Conservation (phyloP, 768 basidiomycete genomes). For the Cystofilobasidium bisporidii region DNA sequence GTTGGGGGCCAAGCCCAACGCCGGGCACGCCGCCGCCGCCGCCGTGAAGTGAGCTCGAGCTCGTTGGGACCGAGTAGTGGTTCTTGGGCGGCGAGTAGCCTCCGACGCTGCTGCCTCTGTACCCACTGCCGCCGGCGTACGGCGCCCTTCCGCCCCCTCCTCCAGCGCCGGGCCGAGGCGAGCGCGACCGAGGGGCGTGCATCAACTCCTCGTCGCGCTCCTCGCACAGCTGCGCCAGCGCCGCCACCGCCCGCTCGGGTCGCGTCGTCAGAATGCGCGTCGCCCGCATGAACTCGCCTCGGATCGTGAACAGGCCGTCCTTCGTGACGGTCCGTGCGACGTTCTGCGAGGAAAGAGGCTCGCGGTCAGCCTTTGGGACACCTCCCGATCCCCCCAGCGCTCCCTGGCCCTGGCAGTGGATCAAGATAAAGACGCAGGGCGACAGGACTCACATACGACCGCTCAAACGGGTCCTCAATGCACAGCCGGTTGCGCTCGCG, state of each 20-base stretch:
- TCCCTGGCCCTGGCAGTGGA: too few species aligned
- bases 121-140: neutral
- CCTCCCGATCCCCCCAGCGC: too few species aligned
- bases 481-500: constrained; percentile 90
- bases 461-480: constrained; percentile 98
- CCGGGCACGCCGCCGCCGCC: neutral
- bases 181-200: constrained; percentile 37
- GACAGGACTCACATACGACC: constrained; percentile 49
- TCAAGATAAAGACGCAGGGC: too few species aligned
- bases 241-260: constrained; percentile 68
- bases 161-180: constrained; percentile 34
- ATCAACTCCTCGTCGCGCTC: constrained; percentile 57
- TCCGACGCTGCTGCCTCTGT: neutral
- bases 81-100: constrained; percentile 8
- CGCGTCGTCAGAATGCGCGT: constrained; percentile 69
- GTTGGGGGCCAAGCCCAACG: neutral
- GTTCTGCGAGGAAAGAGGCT: constrained; percentile 44
- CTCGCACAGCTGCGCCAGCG: constrained; percentile 81
- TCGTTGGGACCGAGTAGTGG: constrained; percentile 3
- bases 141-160: neutral
- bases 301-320: constrained; percentile 96
- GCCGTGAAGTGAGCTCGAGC: neutral
- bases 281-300: constrained; percentile 96
- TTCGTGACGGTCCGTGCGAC: constrained; percentile 93
- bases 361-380: neutral